A percentile compares a stretch with the other conserved stretches of the same genome.
Conservation (phyloP, 2,329 filamentous ascomycete species). For the Colletotrichum falcatum region DNA sequence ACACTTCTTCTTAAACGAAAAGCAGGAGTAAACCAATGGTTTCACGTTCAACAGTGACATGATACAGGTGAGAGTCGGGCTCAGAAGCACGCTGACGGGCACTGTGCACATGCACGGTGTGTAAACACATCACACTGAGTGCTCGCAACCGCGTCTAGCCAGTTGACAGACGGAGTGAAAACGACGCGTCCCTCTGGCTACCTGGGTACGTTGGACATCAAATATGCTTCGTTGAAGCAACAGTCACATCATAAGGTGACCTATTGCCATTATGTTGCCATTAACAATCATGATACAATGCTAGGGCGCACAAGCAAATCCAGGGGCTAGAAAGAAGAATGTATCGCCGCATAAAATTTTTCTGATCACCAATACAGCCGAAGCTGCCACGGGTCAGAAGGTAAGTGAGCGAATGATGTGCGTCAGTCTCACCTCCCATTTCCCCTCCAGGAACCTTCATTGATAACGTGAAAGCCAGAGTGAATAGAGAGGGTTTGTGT, state of each 20-base stretch:
- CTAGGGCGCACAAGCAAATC: background rate
- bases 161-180: background rate
- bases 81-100: background rate
- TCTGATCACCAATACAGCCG: slow-evolving; percentile 48
- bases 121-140: background rate
- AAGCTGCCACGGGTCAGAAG: slow-evolving; percentile 56
- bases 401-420: slow-evolving; percentile 59
- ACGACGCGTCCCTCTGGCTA: too few relatives aligned
- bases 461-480: slow-evolving; percentile 69
- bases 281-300: background rate
- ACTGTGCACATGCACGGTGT: slow-evolving; percentile 14
- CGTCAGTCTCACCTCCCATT: slow-evolving; percentile 74
- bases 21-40: background rate
- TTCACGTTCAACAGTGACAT: slow-evolving; percentile 2
- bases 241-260: background rate
- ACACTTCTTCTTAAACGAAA: background rate
- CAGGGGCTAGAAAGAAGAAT: slow-evolving; percentile 29
- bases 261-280: too few relatives aligned
- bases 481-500: slow-evolving; percentile 72
- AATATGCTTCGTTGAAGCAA: too few relatives aligned
- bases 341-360: slow-evolving; percentile 52
- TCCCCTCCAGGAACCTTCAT: slow-evolving; percentile 74
- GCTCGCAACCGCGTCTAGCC: background rate
- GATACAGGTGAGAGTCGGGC: slow-evolving; percentile 1
- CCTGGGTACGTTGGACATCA: background rate